A percentile compares a stretch with the other conserved stretches of the same genome.
Evolutionary conservation across 148 eudicot species (phyloP).

Genomic region (Drosera capensis): DNA sequence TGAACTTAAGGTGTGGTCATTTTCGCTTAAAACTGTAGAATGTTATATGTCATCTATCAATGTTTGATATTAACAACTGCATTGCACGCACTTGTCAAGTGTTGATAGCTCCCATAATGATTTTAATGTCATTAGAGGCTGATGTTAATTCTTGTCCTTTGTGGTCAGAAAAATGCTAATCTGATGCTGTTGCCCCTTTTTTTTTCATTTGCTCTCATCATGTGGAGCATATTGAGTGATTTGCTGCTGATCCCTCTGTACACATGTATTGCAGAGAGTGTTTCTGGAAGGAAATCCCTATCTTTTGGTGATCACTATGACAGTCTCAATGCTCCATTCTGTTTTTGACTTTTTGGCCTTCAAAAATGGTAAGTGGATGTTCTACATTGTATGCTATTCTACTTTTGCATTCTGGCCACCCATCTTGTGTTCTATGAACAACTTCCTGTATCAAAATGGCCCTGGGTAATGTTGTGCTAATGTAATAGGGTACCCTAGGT

Average conservation of each 20-base stretch:
- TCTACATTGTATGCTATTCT: slow-evolving; percentile 1
- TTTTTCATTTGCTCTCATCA: not conserved
- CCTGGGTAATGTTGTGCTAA: no score
- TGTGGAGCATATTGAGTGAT: not conserved
- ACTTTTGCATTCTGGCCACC: not conserved
- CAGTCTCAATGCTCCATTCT: slow-evolving; percentile 77
- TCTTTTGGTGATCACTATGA: slow-evolving; percentile 81
- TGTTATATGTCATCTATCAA: not conserved
- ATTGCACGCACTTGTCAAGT: no score
- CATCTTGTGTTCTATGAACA: not conserved
- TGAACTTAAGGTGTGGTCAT: slow-evolving; percentile 68
- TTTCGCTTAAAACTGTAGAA: not conserved
- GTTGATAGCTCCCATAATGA: not conserved
- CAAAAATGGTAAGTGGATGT: slow-evolving; percentile 63
- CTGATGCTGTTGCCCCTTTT: not conserved
- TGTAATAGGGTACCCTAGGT: no score
- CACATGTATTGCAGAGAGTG: slow-evolving; percentile 47
- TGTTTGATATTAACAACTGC: no score
- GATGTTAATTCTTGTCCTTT: not conserved
- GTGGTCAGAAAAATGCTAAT: not conserved
- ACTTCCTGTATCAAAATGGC: slow-evolving; percentile 1
- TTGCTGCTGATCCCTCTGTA: not conserved
- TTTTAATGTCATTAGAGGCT: no score
- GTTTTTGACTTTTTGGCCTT: slow-evolving; percentile 91
- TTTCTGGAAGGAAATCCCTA: slow-evolving; percentile 93